Conservation (phyloP, 305 asterid genomes). For the Fraxinus angustifolia region DNA sequence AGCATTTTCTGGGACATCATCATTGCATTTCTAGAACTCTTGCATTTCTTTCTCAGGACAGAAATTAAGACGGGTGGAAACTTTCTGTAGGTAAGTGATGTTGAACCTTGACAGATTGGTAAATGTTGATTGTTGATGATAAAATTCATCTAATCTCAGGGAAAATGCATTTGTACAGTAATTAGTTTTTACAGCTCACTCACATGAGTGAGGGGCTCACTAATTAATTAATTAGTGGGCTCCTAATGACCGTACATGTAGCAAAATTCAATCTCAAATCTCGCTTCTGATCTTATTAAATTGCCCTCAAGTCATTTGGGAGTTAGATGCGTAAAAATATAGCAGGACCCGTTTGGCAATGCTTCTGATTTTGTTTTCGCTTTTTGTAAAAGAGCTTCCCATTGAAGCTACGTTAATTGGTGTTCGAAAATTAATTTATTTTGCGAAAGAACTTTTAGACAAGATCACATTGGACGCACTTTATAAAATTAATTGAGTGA, state of each 20-base stretch:
- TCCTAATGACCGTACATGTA: no score
- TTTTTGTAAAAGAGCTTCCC: background rate
- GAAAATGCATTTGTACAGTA: no score
- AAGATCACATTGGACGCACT: background rate
- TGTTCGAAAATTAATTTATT: no score
- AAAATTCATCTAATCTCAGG: background rate
- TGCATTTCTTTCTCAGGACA: background rate
- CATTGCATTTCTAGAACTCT: background rate
- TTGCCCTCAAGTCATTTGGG: background rate
- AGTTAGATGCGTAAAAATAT: background rate
- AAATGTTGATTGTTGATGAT: background rate
- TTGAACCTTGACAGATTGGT: background rate
- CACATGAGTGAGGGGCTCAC: no score
- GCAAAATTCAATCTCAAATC: no score
- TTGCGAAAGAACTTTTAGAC: background rate
- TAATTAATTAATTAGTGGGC: no score
- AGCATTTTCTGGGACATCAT: background rate
- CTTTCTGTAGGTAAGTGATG: background rate
- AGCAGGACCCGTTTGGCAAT: background rate
- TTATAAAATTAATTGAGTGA: no score
- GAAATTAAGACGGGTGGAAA: background rate
- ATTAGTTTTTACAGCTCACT: no score
- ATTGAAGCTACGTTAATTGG: no score
- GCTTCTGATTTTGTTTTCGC: background rate
- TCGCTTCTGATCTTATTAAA: background rate